Percentiles rank a stretch among this genome's conserved stretches.
Evolutionary conservation across 441 rosid genomes (phyloP).

Genomic region (Gossypium trilobum): DNA sequence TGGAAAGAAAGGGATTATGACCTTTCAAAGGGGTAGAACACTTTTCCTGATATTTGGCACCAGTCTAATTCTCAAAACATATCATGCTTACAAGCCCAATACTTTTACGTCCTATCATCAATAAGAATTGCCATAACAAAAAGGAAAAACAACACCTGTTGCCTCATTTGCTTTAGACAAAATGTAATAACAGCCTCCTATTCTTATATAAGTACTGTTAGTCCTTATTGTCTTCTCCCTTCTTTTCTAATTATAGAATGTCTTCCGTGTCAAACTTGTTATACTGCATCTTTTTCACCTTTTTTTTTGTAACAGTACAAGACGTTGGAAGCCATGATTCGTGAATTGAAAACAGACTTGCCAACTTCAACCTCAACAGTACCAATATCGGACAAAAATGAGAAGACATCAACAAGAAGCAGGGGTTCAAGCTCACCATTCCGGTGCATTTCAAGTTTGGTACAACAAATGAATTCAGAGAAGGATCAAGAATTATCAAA

Average conservation of each 20-base stretch:
- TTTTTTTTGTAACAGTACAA: conserved; percentile 50
- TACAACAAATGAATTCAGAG: conserved; percentile 79
- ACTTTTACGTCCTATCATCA: not conserved
- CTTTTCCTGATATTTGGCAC: not conserved
- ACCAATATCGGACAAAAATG: conserved; percentile 37
- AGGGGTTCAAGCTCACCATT: conserved; percentile 97
- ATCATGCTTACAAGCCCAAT: not conserved
- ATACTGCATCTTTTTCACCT: conserved; percentile 7
- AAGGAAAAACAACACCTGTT: not conserved
- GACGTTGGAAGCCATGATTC: conserved; percentile 69
- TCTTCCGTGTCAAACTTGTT: not conserved
- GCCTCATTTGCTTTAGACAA: not conserved
- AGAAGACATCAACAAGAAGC: conserved; percentile 44
- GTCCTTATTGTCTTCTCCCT: not conserved
- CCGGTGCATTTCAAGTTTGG: conserved; percentile 78
- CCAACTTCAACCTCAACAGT: conserved; percentile 37
- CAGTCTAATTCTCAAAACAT: not conserved
- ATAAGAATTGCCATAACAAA: not conserved
- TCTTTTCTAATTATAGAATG: not conserved
- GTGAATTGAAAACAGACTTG: conserved; percentile 44
- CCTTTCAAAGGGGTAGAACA: not conserved
- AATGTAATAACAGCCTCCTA: not conserved
- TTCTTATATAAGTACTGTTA: not conserved
- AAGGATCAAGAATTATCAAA: conserved; percentile 70
- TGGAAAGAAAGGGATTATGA: not conserved